These are phyloP conservation scores for Phaffia rhodozyma DNA, from an alignment of 1,284 basidiomycete genomes.

Conservation along the genomic window DNA sequence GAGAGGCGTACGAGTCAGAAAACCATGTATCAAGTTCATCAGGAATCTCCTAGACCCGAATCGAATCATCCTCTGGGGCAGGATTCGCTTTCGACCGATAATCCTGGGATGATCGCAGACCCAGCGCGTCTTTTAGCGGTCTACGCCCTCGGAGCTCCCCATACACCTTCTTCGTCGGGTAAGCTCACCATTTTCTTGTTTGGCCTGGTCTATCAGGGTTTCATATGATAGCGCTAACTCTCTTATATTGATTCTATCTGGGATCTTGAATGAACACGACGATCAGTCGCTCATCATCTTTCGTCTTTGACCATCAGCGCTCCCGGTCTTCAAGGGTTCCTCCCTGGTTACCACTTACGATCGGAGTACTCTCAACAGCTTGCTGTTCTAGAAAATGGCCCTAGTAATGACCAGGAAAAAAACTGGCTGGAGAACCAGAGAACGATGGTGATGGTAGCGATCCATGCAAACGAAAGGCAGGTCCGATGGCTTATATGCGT, in stretches of 20 bases:
- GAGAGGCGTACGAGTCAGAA: no score
- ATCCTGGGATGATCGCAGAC: constrained; percentile 3
- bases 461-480: constrained; percentile 8
- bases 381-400: constrained; percentile 23
- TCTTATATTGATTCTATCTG: not conserved
- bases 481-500: not conserved
- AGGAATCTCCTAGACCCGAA: no score
- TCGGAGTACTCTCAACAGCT: constrained; percentile 27
- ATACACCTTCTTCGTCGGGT: constrained; percentile 34
- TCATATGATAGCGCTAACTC: not conserved
- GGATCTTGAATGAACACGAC: not conserved
- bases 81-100: no score
- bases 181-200: constrained; percentile 16
- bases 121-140: constrained; percentile 25
- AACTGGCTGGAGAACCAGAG: constrained; percentile 23
- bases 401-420: constrained; percentile 25
- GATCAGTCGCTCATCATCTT: constrained; percentile 33
- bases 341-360: constrained; percentile 22
- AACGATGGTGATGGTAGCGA: constrained; percentile 19
- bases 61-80: no score
- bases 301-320: constrained; percentile 30
- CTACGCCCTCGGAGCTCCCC: constrained; percentile 31
- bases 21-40: no score
- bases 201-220: not conserved
- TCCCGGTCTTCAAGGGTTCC: constrained; percentile 21